phyloP scores from a whole-genome alignment of 345 rosid genomes.

The Microthlaspi erraticum region DNA sequence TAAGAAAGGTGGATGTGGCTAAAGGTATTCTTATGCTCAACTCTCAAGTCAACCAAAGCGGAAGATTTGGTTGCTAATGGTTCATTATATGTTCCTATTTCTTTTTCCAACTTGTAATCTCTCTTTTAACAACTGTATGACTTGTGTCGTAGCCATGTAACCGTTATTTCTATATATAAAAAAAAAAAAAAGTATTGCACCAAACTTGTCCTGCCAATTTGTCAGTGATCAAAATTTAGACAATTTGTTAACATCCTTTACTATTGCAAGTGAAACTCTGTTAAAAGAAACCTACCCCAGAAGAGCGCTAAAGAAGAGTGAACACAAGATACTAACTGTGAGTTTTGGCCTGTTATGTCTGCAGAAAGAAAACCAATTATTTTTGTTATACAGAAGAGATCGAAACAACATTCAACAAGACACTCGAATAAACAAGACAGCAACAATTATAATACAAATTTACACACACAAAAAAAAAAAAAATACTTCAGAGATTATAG shows the following conservation, averaged over 20 bases:
- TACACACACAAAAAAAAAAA: no score
- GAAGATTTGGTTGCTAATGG: no score
- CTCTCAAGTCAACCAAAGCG: no score
- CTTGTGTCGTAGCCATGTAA: no score
- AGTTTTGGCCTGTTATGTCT: constrained; percentile 55
- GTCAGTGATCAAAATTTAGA: not conserved
- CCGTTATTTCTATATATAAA: no score
- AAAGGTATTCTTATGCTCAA: no score
- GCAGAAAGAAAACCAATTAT: no score
- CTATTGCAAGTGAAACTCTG: not conserved
- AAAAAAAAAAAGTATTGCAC: constrained; percentile 54
- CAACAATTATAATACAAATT: not conserved
- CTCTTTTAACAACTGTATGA: no score
- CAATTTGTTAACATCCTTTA: not conserved
- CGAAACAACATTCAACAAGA: constrained; percentile 15
- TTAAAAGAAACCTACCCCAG: constrained; percentile 47
- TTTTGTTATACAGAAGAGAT: no score
- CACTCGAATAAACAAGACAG: constrained; percentile 14
- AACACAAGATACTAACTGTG: constrained; percentile 46
- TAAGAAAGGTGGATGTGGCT: no score
- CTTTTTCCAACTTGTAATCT: no score
- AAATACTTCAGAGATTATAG: constrained; percentile 3
- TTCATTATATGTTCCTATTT: no score
- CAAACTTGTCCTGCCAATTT: constrained; percentile 52
- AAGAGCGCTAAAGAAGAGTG: constrained; percentile 57